These are phyloP conservation scores for Ilex aquifolium DNA, from an alignment of 257 asterid species.

Conservation along the genomic window DNA sequence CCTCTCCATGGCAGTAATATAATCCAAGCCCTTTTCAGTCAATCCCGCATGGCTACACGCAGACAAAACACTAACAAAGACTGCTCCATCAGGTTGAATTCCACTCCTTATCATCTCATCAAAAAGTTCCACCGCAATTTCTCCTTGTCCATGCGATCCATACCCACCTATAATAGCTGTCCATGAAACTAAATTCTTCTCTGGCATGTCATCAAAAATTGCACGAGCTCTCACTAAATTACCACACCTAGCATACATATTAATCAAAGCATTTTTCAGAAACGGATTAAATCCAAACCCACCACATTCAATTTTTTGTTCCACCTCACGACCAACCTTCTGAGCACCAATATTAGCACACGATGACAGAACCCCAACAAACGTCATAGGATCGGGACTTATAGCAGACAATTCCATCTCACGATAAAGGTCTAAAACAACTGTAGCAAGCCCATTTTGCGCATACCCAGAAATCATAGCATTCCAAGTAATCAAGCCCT, in stretches of 20 bases:
- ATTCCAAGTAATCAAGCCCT: slow-evolving; percentile 82
- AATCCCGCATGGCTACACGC: slow-evolving; percentile 93
- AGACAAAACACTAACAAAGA: slow-evolving; percentile 59
- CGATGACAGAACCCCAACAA: slow-evolving; percentile 71
- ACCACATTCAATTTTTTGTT: slow-evolving; percentile 31
- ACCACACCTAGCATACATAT: slow-evolving; percentile 90
- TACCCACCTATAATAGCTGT: slow-evolving; percentile 83
- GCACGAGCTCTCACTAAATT: slow-evolving; percentile 56
- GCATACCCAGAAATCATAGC: slow-evolving; percentile 91
- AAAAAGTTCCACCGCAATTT: slow-evolving; percentile 58
- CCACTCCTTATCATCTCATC: slow-evolving; percentile 59
- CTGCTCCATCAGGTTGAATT: slow-evolving; percentile 58
- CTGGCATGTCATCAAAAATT: slow-evolving; percentile 50
- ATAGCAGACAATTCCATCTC: slow-evolving; percentile 50
- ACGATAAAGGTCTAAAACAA: slow-evolving; percentile 61
- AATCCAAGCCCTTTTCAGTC: slow-evolving; percentile 57
- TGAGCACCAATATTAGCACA: slow-evolving; percentile 84
- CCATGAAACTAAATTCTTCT: slow-evolving; percentile 82
- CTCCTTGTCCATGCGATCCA: slow-evolving; percentile 84
- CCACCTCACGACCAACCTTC: slow-evolving; percentile 60
- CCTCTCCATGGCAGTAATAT: slow-evolving; percentile 58
- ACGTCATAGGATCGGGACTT: slow-evolving; percentile 71
- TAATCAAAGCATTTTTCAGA: slow-evolving; percentile 68
- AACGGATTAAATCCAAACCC: slow-evolving; percentile 47
- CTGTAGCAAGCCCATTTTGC: slow-evolving; percentile 61